phyloP scores from a whole-genome alignment of 2,329 filamentous ascomycete species.

The Alternaria triticimaculans region DNA sequence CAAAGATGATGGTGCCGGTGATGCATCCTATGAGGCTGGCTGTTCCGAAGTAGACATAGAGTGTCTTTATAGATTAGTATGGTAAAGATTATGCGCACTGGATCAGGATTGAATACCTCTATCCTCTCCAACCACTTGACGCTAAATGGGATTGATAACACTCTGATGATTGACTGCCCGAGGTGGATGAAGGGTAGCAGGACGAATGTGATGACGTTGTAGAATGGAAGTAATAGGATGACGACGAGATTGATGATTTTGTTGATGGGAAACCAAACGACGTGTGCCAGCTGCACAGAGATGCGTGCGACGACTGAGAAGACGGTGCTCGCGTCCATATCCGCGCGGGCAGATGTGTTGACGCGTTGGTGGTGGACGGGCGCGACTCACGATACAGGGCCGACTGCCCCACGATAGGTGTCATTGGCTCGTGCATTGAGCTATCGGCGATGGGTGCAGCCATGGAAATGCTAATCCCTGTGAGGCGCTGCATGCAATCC shows the following conservation, averaged over 20 bases:
- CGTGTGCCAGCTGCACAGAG: constrained; percentile 24
- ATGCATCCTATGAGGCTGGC: constrained; percentile 72
- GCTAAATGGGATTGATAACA: constrained; percentile 57
- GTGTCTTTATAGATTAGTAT: constrained; percentile 40
- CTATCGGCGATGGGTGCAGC: constrained; percentile 28
- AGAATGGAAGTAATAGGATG: constrained; percentile 55
- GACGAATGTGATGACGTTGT: constrained; percentile 54
- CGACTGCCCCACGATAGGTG: constrained; percentile 10
- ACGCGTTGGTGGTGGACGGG: not conserved
- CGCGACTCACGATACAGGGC: constrained; percentile 1
- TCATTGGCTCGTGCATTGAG: constrained; percentile 24
- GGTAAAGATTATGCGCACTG: not conserved
- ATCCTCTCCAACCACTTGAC: constrained; percentile 57
- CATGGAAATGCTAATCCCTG: constrained; percentile 27
- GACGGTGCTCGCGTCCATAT: constrained; percentile 39
- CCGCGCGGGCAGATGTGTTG: not conserved
- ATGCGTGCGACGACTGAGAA: constrained; percentile 29
- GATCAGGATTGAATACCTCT: constrained; percentile 55
- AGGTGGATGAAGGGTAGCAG: constrained; percentile 61
- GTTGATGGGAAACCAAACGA: constrained; percentile 49
- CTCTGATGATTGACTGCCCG: constrained; percentile 49
- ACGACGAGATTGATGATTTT: constrained; percentile 48
- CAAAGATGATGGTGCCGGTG: constrained; percentile 66
- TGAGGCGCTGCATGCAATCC: constrained; percentile 29
- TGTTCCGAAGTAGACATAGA: constrained; percentile 67